A percentile compares a stretch with the other conserved stretches of the same genome.
Evolutionary conservation across 2,329 filamentous ascomycete genomes (phyloP).

Genomic region (Daldinia sp.): DNA sequence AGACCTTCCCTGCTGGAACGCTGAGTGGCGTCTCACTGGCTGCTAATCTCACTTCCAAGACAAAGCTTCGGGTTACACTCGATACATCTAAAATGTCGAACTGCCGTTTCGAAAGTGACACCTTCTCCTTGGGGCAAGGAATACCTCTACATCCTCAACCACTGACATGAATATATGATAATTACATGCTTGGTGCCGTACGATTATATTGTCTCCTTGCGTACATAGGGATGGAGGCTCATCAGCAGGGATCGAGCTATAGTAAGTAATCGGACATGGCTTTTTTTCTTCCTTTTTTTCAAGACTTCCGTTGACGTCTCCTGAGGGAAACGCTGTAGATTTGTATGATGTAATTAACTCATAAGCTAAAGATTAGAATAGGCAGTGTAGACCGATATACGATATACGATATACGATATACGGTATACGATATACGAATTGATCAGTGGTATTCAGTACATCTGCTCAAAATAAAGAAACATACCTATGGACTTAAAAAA

Average conservation of each 20-base stretch:
- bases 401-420: background rate
- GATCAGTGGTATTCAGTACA: conserved; percentile 6
- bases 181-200: background rate
- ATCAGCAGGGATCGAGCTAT: background rate
- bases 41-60: conserved; percentile 14
- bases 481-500: background rate
- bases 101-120: conserved; percentile 10
- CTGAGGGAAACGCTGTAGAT: background rate
- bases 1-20: conserved; percentile 24
- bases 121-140: conserved; percentile 23
- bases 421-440: background rate
- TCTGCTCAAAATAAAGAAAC: conserved; percentile 13
- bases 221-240: background rate
- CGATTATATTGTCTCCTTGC: background rate
- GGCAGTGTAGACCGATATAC: background rate
- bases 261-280: background rate
- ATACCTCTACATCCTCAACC: conserved; percentile 2
- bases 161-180: background rate
- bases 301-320: background rate
- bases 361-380: background rate
- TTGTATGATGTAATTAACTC: conserved; percentile 21
- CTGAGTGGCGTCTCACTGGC: conserved; percentile 14
- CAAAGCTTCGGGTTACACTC: conserved; percentile 8
- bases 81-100: conserved; percentile 1
- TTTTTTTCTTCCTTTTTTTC: background rate